Evolutionary conservation across 768 basidiomycete genomes (phyloP).

Genomic region (Austroboletus eburneus): DNA sequence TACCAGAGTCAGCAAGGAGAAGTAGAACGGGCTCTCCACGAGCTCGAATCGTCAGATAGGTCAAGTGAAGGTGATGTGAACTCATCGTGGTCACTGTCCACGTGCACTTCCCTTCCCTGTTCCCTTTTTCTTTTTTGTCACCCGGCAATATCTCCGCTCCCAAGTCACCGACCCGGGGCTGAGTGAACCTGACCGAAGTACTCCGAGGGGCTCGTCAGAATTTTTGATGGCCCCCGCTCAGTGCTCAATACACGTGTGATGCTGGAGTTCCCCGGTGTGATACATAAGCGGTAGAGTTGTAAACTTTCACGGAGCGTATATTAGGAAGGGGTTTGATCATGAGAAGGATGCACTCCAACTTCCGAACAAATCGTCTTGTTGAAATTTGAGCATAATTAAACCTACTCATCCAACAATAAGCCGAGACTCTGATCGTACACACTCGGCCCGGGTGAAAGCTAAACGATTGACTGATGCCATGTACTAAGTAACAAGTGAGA

Average conservation of each 20-base stretch:
- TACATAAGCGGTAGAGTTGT: too few species aligned
- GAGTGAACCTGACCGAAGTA: not conserved
- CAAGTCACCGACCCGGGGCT: too few species aligned
- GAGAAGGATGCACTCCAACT: too few species aligned
- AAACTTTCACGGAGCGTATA: too few species aligned
- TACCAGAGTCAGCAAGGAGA: slow-evolving; percentile 23
- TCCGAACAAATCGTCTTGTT: slow-evolving; percentile 4
- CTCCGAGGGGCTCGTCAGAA: too few species aligned
- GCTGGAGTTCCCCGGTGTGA: too few species aligned
- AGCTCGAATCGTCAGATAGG: slow-evolving; percentile 21
- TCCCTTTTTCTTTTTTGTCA: too few species aligned
- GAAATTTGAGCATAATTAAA: slow-evolving; percentile 5
- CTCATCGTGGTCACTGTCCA: slow-evolving; percentile 7
- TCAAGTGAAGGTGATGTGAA: slow-evolving; percentile 16
- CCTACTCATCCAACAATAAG: slow-evolving; percentile 4
- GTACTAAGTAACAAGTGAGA: slow-evolving; percentile 12
- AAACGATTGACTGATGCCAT: slow-evolving; percentile 15
- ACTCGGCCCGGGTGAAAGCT: not conserved
- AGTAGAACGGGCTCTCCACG: slow-evolving; percentile 26
- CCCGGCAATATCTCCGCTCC: too few species aligned
- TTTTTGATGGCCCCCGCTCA: too few species aligned
- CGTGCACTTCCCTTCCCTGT: not conserved
- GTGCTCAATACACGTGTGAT: too few species aligned
- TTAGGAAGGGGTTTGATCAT: too few species aligned
- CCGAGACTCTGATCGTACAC: not conserved